These are phyloP conservation scores for Tolypocladium amazonense DNA, from an alignment of 2,329 filamentous ascomycete genomes.

Conservation along the genomic window DNA sequence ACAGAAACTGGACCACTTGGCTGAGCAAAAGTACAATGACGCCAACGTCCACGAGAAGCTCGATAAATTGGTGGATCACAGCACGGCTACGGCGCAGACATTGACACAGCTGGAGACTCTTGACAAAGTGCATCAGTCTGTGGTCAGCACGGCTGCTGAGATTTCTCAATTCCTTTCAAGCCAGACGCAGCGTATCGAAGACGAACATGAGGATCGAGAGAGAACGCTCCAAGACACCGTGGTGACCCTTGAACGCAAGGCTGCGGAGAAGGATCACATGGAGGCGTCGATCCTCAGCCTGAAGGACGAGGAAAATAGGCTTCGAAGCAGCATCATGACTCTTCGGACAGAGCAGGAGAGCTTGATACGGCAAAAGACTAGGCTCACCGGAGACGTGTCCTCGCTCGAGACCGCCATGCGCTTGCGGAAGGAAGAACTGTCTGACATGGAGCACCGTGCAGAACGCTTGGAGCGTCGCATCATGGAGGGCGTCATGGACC, in stretches of 20 bases:
- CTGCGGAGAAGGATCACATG: slow-evolving; percentile 53
- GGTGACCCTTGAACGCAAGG: slow-evolving; percentile 68
- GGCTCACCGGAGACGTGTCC: slow-evolving; percentile 75
- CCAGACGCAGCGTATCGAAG: slow-evolving; percentile 63
- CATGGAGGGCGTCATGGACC: slow-evolving; percentile 89
- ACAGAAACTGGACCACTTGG: slow-evolving; percentile 17
- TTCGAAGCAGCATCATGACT: slow-evolving; percentile 43
- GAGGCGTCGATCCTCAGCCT: slow-evolving; percentile 42
- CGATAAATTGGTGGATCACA: slow-evolving; percentile 47
- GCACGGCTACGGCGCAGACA: slow-evolving; percentile 55
- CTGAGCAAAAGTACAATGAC: slow-evolving; percentile 49
- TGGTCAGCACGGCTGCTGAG: slow-evolving; percentile 73
- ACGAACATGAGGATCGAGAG: slow-evolving; percentile 71
- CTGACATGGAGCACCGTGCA: slow-evolving; percentile 80
- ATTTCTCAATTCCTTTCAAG: slow-evolving; percentile 71
- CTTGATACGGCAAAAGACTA: slow-evolving; percentile 66
- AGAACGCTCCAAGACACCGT: slow-evolving; percentile 71
- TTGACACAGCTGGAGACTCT: slow-evolving; percentile 70
- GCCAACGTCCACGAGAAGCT: slow-evolving; percentile 25
- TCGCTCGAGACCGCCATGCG: slow-evolving; percentile 83
- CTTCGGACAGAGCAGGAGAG: slow-evolving; percentile 63
- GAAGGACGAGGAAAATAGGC: slow-evolving; percentile 39
- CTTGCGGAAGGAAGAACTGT: slow-evolving; percentile 81
- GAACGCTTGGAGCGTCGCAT: slow-evolving; percentile 86
- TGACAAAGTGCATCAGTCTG: slow-evolving; percentile 80